Conservation (phyloP, 2,329 filamentous ascomycete genomes). For the Bretziella fagacearum region DNA sequence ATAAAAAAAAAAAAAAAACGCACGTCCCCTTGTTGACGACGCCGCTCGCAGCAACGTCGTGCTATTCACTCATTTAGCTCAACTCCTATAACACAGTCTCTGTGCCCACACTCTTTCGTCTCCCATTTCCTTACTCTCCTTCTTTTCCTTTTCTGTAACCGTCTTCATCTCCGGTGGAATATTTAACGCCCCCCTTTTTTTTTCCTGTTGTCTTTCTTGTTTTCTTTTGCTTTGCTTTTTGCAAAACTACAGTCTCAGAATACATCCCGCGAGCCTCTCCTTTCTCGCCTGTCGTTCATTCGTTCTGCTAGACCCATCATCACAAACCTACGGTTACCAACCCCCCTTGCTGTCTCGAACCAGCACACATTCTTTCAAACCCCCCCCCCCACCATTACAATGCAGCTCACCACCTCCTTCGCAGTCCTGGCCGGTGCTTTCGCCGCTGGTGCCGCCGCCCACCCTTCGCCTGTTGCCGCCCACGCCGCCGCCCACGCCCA, state of each 20-base stretch:
- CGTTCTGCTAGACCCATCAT: constrained; percentile 3
- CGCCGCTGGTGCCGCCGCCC: constrained; percentile 23
- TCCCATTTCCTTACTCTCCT: neutral
- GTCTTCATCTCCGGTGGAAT: constrained; percentile 1
- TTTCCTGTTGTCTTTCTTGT: constrained; percentile 4
- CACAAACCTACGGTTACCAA: too few species aligned
- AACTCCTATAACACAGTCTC: constrained; percentile 3
- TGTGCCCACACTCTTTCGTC: constrained; percentile 4
- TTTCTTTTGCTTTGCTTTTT: constrained; percentile 10
- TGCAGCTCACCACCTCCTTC: constrained; percentile 27
- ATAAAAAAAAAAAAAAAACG: constrained; percentile 4
- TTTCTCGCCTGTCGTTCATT: constrained; percentile 6
- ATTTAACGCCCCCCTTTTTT: neutral
- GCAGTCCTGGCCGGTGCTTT: constrained; percentile 26
- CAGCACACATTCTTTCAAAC: constrained; percentile 2
- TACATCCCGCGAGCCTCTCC: constrained; percentile 1
- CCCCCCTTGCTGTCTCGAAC: too few species aligned
- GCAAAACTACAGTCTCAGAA: neutral
- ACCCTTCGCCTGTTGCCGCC: constrained; percentile 23
- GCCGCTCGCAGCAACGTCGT: constrained; percentile 2
- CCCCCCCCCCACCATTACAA: constrained; percentile 15
- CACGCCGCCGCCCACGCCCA: constrained; percentile 24
- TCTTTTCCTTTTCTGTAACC: constrained; percentile 1
- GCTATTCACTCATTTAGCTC: constrained; percentile 4
- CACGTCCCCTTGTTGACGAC: constrained; percentile 8